Evolutionary conservation across 2,329 filamentous ascomycete genomes (phyloP).

Genomic region (Triangularia verruculosa): DNA sequence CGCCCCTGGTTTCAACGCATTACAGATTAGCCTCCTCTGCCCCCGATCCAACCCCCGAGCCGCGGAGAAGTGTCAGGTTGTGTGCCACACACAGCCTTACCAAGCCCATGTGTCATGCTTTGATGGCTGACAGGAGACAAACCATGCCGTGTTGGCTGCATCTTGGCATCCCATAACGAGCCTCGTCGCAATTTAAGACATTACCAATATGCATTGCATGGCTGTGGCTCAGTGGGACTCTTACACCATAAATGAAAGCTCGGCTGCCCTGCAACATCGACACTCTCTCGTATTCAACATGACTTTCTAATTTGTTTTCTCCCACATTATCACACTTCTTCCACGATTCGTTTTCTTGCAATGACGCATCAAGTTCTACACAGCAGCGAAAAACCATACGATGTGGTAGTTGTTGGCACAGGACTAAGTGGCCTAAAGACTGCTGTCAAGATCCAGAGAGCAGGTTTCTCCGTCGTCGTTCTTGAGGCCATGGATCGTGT

Average conservation of each 20-base stretch:
- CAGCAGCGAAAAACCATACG: background rate
- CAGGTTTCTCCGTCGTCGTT: constrained; percentile 36
- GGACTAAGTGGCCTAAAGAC: constrained; percentile 19
- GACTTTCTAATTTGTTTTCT: background rate
- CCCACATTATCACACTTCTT: background rate
- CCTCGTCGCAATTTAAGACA: background rate
- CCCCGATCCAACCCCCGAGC: background rate
- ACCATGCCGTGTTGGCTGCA: background rate
- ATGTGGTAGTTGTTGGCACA: constrained; percentile 18
- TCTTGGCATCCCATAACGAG: background rate
- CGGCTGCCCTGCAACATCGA: background rate
- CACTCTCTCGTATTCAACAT: background rate
- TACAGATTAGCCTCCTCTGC: no score
- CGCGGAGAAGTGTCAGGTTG: background rate
- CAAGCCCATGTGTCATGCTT: background rate
- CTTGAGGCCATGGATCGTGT: constrained; percentile 50
- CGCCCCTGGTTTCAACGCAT: no score
- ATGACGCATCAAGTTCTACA: background rate
- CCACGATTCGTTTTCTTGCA: background rate
- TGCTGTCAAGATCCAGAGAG: constrained; percentile 14
- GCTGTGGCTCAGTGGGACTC: background rate
- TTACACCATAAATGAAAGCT: background rate
- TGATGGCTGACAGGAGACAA: background rate
- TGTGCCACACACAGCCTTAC: background rate
- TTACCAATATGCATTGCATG: background rate